phyloP scores from a whole-genome alignment of 169 alveolate species.

The Plasmodium falciparum region DNA sequence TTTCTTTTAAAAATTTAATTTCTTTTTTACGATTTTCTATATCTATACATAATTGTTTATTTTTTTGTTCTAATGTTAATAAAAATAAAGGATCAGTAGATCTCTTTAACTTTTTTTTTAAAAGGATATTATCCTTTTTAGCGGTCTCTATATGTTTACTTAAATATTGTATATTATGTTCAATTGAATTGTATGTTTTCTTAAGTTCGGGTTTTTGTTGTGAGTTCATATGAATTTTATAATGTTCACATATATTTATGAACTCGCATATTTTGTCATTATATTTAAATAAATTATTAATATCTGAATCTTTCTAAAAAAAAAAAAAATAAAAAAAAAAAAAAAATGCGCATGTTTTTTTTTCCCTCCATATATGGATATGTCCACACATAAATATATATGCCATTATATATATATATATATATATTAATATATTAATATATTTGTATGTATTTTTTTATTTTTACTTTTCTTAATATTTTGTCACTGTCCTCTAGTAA shows the following conservation, averaged over 20 bases:
- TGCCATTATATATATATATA: neutral
- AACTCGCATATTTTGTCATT: constrained; percentile 31
- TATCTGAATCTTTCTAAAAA: constrained; percentile 11
- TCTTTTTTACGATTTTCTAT: constrained; percentile 49
- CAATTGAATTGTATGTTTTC: constrained; percentile 55
- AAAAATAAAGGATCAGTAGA: constrained; percentile 46
- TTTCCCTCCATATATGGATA: neutral
- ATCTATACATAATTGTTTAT: constrained; percentile 49
- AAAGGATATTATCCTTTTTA: constrained; percentile 39
- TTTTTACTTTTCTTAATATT: constrained; percentile 30
- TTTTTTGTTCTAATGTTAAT: constrained; percentile 51
- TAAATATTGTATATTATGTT: constrained; percentile 51
- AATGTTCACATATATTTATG: constrained; percentile 12
- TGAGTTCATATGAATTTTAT: constrained; percentile 22
- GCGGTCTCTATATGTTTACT: constrained; percentile 64
- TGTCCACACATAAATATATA: constrained; percentile 6
- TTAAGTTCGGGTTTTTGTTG: constrained; percentile 44
- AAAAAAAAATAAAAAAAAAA: neutral
- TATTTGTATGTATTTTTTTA: neutral
- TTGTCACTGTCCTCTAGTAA: constrained; percentile 51
- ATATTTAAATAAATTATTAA: constrained; percentile 4
- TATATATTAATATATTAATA: neutral
- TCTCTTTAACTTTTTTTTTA: constrained; percentile 53
- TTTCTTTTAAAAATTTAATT: constrained; percentile 57
- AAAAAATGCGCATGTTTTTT: too few relatives aligned